phyloP scores from a whole-genome alignment of 345 rosid species.

The Boechera retrofracta region DNA sequence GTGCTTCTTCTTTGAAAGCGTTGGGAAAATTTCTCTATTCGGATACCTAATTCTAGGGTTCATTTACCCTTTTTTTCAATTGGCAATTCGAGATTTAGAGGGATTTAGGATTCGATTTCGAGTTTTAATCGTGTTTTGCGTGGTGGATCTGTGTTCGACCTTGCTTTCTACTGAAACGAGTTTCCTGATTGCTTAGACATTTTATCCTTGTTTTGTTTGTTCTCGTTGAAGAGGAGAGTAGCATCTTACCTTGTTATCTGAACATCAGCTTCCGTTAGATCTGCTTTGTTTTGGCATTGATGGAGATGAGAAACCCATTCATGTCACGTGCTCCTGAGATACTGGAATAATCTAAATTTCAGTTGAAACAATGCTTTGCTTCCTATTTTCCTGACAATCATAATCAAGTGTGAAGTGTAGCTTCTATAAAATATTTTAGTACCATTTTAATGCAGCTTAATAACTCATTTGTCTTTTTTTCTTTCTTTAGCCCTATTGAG shows the following conservation, averaged over 20 bases:
- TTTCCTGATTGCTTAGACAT: slow-evolving; percentile 27
- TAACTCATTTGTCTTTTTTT: slow-evolving; percentile 15
- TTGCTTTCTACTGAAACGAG: slow-evolving; percentile 26
- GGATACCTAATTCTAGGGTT: slow-evolving; percentile 45
- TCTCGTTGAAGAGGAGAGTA: slow-evolving; percentile 7
- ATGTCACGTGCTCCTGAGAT: slow-evolving; percentile 14
- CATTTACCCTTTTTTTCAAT: slow-evolving; percentile 44
- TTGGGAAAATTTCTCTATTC: slow-evolving; percentile 34
- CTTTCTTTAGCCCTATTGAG: slow-evolving; percentile 38
- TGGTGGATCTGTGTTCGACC: slow-evolving; percentile 61
- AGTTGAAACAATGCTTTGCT: slow-evolving; percentile 1
- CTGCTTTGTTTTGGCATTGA: slow-evolving; percentile 15
- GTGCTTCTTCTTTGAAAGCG: slow-evolving; percentile 14
- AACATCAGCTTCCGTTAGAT: slow-evolving; percentile 19
- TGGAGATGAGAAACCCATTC: slow-evolving; percentile 7
- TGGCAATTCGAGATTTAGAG: slow-evolving; percentile 43
- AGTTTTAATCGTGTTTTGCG: slow-evolving; percentile 34
- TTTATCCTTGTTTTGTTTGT: slow-evolving; percentile 9
- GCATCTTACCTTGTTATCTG: not conserved
- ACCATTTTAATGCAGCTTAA: slow-evolving; percentile 28
- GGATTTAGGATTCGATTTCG: slow-evolving; percentile 50
- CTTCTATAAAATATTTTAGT: not conserved
- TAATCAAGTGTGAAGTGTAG: slow-evolving; percentile 21
- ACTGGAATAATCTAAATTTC: not conserved
- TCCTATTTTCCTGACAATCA: not conserved